phyloP scores from a whole-genome alignment of 202 grass and related monocot species.

The Saccharum hybrid region DNA sequence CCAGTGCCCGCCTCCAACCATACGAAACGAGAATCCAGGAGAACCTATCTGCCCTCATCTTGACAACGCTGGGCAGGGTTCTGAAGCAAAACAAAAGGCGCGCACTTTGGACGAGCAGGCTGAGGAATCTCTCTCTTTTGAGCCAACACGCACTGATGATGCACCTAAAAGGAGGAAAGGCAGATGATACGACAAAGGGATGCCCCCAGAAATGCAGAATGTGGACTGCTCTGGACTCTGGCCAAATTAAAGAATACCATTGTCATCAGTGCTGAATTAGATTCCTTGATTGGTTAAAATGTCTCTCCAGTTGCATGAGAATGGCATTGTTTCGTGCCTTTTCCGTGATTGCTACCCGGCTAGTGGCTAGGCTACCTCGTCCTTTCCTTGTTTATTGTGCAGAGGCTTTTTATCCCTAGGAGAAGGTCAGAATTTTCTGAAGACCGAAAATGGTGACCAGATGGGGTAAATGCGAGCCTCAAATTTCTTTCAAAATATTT shows the following conservation, averaged over 20 bases:
- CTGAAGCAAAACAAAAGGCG: slow-evolving; percentile 49
- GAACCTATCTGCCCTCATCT: slow-evolving; percentile 28
- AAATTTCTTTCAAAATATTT: too few species aligned
- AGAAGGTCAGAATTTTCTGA: background rate
- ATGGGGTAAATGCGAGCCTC: too few species aligned
- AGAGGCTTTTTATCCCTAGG: background rate
- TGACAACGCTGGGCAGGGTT: slow-evolving; percentile 42
- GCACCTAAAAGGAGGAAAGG: slow-evolving; percentile 34
- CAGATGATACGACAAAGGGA: slow-evolving; percentile 29
- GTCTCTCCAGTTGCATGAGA: slow-evolving; percentile 29
- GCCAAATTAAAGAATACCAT: slow-evolving; percentile 34
- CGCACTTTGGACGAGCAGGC: slow-evolving; percentile 51
- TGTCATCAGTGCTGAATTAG: slow-evolving; percentile 48
- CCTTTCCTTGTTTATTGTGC: background rate
- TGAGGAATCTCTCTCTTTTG: slow-evolving; percentile 42
- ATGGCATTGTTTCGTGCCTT: slow-evolving; percentile 39
- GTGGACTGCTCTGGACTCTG: slow-evolving; percentile 24
- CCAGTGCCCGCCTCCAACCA: background rate
- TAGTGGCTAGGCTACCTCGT: background rate
- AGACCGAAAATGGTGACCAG: too few species aligned
- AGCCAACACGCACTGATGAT: slow-evolving; percentile 6
- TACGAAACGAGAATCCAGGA: slow-evolving; percentile 31
- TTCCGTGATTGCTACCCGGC: slow-evolving; percentile 19
- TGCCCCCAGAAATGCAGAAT: slow-evolving; percentile 17
- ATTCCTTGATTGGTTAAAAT: slow-evolving; percentile 47